Evolutionary conservation across 768 basidiomycete species (phyloP).

Genomic region (Rhizopogon rudus): DNA sequence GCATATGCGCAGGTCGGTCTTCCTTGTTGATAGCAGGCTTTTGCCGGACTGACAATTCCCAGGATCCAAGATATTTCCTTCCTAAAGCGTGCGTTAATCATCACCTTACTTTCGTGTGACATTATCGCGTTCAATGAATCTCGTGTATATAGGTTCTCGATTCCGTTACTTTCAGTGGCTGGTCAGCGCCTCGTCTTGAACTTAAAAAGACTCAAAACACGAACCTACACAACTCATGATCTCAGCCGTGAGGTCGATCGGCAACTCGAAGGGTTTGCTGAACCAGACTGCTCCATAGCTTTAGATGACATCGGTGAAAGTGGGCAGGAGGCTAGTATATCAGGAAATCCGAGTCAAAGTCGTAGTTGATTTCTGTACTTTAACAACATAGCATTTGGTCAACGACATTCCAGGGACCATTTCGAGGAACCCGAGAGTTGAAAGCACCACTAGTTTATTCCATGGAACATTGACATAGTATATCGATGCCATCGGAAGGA

Average conservation of each 20-base stretch:
- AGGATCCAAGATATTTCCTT: constrained; percentile 2
- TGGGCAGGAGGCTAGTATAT: neutral
- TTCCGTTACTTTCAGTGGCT: constrained; percentile 12
- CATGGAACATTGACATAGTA: no score
- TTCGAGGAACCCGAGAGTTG: no score
- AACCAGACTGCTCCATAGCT: neutral
- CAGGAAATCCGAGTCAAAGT: no score
- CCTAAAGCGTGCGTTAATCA: neutral
- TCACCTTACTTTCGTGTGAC: neutral
- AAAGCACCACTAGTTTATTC: no score
- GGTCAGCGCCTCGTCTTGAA: constrained; percentile 22
- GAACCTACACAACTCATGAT: constrained; percentile 4
- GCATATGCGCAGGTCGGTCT: neutral
- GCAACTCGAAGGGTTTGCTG: constrained; percentile 7
- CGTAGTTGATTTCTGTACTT: no score
- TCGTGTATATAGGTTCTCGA: neutral
- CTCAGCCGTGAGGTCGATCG: constrained; percentile 14
- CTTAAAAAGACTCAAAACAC: constrained; percentile 7
- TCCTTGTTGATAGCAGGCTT: neutral
- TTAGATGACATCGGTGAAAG: neutral
- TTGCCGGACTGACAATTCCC: neutral
- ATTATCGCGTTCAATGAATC: neutral
- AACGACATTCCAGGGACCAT: no score
- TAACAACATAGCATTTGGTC: no score
- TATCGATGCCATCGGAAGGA: no score